Percentiles rank a stretch among this genome's conserved stretches.
Conservation (phyloP, 805 yeast genomes). For the Pichia scutulata region DNA sequence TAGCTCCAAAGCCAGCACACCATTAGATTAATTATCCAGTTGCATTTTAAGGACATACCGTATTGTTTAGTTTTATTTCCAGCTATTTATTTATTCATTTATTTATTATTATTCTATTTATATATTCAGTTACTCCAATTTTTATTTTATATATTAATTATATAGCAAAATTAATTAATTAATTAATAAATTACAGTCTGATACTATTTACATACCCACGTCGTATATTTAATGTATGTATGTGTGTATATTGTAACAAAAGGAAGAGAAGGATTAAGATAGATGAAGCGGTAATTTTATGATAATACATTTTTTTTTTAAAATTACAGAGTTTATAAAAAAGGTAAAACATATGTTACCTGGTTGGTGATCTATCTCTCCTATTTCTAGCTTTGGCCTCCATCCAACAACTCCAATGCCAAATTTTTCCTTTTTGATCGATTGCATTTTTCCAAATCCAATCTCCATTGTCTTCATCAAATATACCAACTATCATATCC, state of each 20-base stretch:
- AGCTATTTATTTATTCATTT: neutral
- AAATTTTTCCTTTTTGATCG: conserved; percentile 36
- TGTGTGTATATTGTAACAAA: no score
- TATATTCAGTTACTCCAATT: neutral
- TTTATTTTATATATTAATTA: neutral
- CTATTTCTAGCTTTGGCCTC: conserved; percentile 38
- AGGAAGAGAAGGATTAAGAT: no score
- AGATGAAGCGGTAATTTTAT: neutral
- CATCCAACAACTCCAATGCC: conserved; percentile 62
- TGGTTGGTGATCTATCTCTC: conserved; percentile 26
- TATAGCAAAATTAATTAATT: neutral
- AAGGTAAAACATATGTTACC: neutral
- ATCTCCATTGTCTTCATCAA: conserved; percentile 68
- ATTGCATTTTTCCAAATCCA: conserved; percentile 77
- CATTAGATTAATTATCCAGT: neutral
- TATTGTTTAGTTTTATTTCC: neutral
- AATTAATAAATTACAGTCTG: conserved; percentile 1
- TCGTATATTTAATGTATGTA: no score
- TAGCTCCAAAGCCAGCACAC: conserved; percentile 24
- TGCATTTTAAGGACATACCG: neutral
- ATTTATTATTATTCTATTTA: neutral
- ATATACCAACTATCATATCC: conserved; percentile 55
- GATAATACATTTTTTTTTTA: neutral
- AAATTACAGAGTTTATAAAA: neutral
- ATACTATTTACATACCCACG: neutral